Base-by-base conservation (phyloP, 2,329 filamentous ascomycete species). In the Fusarium chlamydosporum region DNA sequence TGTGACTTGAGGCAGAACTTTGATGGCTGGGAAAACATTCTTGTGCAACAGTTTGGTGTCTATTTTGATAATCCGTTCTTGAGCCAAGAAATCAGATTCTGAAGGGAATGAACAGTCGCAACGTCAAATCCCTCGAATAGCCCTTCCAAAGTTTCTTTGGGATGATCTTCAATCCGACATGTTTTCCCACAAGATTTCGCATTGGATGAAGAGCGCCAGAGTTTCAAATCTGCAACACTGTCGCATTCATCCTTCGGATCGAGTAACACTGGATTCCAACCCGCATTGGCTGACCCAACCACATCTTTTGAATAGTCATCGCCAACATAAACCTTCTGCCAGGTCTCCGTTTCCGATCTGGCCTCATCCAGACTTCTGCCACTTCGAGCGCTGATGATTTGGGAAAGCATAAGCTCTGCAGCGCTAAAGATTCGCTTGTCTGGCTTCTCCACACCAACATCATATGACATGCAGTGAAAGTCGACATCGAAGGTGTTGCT, bases 401-500 rank as follows among this genome's bases (percentile, higher is more conserved):
- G 51, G 1, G 52, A 42, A 7, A 72, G 73, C 79, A 87, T 78
- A 1, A 74, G 66, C 43, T 83, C 80, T 0, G 87, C 88, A 0
- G 86, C 83, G 2, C 80, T 75, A 64, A 91, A 91, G 3, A 91
- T 89, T 4, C 74, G 68, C 10, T 60, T 66, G 53, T 88, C 80
- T 0, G 89, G 89, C 74, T 91, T 91, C 67, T 87, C 86, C 26
- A 78, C 74, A 0, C 88, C 88, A 6, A 87, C 84, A 69, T 90
- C 87, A 67, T 91, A 91, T 18, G 88, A 90, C 74, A 89, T 83
- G 40, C 70, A 72, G 1, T 72, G 70, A 3, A 72, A 72, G 10
- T 72, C 70, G 2, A 72, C 54, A 1, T 72, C 58, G 13, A 61
- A 57, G 0, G 13, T 41, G 4, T 26, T 4, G 1, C 7, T 12